Evolutionary conservation across 2,329 filamentous ascomycete species (phyloP), one percentile per base, ranked within the genome.

Genomic region (Dryadomyces quercus-mongolicae): DNA sequence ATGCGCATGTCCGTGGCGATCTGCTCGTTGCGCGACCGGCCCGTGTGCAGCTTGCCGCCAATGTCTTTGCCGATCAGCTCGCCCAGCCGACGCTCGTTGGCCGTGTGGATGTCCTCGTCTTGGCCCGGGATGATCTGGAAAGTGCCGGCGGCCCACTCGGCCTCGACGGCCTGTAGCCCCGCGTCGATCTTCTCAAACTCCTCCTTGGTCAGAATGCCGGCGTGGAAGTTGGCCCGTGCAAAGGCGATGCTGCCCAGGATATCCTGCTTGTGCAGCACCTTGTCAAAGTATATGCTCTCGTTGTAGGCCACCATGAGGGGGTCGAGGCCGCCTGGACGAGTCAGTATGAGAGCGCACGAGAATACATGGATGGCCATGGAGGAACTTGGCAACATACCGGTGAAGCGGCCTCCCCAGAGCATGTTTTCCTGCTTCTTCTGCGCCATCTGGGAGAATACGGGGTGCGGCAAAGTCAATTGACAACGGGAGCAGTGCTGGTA

Each of bases 221-320:
- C 76, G 67, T 88, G 87, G 60, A 75, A 74, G 70, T 94, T 94
- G 56, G 88, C 88, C 55, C 86, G 77, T 53, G 88, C 88, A 66
- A 87, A 94, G 13, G 88, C 88, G 60, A 94, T 86, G 56, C 78
- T 84, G 60, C 88, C 89, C 12, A 78, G 77, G 62, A 94, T 90
- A 63, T 94, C 88, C 67, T 93, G 80, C 57, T 82, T 81, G 72
- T 88, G 88, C 62, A 95, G 83, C 53, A 77, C 75, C 60, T 83
- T 81, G 69, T 95, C 89, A 69, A 86, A 91, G 66, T 80, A 81
- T 61, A 95, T 85, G 53, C 80, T 85, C 63, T 84, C 83, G 68
- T 95, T 95, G 75, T 92, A 95, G 60, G 85, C 76, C 57, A 83
- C 77, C 88, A 95, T 95, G 52, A 94, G 78, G 53, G 88, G 87